phyloP scores from a whole-genome alignment of 257 asterid species.

The Nicotiana attenuata region DNA sequence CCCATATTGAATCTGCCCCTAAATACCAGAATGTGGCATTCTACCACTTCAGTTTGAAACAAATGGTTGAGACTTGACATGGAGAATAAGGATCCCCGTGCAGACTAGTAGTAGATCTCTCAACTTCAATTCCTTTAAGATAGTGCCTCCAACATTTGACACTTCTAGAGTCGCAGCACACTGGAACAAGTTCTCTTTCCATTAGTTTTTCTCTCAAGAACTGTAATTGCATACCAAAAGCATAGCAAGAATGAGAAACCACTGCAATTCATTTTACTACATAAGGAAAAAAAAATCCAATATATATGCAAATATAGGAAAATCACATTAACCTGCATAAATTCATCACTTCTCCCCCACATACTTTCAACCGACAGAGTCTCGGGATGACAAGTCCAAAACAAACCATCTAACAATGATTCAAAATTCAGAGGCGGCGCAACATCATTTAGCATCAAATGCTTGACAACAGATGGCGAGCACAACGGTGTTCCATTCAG shows the following conservation, averaged over 20 bases:
- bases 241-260: neutral
- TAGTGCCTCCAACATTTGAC: neutral
- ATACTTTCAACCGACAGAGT: neutral
- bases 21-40: neutral
- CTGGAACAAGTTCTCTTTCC: neutral
- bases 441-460: neutral
- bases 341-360: neutral
- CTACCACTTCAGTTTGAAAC: neutral
- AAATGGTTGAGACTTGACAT: neutral
- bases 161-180: neutral
- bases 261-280: neutral
- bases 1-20: too few relatives aligned
- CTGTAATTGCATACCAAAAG: neutral
- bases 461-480: neutral
- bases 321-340: neutral
- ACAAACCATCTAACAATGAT: neutral
- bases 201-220: neutral
- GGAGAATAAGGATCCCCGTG: neutral
- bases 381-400: slow-evolving; percentile 4
- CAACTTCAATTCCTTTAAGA: neutral
- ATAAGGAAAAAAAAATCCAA: neutral
- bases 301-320: neutral
- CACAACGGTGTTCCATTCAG: neutral
- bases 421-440: neutral
- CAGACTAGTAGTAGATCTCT: neutral